Evolutionary conservation across 441 rosid genomes (phyloP).

Genomic region (Brassica hybrid): DNA sequence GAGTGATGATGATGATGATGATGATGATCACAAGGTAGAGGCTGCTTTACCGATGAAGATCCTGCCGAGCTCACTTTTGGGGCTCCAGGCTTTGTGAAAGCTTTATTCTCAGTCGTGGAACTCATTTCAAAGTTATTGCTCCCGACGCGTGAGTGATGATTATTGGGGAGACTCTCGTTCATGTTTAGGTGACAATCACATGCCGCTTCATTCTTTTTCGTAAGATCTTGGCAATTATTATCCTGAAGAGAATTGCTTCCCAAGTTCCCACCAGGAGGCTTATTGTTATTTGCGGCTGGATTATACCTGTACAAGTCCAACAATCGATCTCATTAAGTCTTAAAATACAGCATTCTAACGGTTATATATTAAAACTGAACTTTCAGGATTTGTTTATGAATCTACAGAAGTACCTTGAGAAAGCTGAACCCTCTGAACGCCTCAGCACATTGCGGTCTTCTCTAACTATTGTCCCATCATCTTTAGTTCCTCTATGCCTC

Average conservation of each 20-base stretch:
- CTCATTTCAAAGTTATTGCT: constrained; percentile 61
- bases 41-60: constrained; percentile 43
- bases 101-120: constrained; percentile 54
- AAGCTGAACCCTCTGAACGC: constrained; percentile 79
- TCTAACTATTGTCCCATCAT: constrained; percentile 44
- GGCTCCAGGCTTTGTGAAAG: constrained; percentile 51
- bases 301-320: constrained; percentile 59
- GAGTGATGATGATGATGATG: constrained; percentile 16
- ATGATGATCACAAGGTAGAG: constrained; percentile 28
- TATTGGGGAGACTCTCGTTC: constrained; percentile 47
- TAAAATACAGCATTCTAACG: too few species aligned
- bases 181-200: constrained; percentile 51
- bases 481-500: constrained; percentile 52
- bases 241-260: constrained; percentile 68
- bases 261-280: constrained; percentile 56
- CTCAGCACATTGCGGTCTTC: constrained; percentile 70
- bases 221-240: constrained; percentile 47
- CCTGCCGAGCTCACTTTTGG: constrained; percentile 46
- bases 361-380: too few species aligned
- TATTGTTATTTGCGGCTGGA: constrained; percentile 54
- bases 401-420: constrained; percentile 63
- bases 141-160: constrained; percentile 66
- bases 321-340: constrained; percentile 25
- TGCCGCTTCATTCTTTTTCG: constrained; percentile 47
- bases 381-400: background rate